These are phyloP conservation scores for Mycena chlorophos DNA, from an alignment of 768 basidiomycete species.

Conservation along the genomic window DNA sequence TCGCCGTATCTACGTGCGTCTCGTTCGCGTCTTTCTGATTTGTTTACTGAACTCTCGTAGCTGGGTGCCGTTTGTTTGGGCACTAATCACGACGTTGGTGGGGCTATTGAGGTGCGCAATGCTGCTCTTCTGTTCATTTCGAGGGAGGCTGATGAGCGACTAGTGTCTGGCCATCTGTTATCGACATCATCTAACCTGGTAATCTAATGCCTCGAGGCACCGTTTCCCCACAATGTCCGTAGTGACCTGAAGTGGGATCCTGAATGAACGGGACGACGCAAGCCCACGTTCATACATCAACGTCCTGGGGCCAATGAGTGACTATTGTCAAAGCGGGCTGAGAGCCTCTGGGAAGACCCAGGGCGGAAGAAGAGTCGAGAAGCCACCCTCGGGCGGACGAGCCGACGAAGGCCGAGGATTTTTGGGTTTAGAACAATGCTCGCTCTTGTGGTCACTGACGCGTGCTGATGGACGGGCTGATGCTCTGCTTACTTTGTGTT, in stretches of 20 bases:
- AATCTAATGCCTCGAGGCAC: not conserved
- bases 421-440: not conserved
- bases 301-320: not conserved
- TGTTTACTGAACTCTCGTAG: conserved; percentile 4
- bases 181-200: conserved; percentile 19
- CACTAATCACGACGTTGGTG: conserved; percentile 20
- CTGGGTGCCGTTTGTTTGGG: conserved; percentile 28
- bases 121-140: not conserved
- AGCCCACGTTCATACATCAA: not conserved
- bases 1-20: conserved; percentile 53
- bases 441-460: not conserved
- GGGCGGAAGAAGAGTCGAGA: not conserved
- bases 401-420: too few relatives aligned
- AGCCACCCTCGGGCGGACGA: too few relatives aligned
- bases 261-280: too few relatives aligned
- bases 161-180: conserved; percentile 20
- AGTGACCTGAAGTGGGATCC: not conserved
- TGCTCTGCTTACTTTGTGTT: not conserved
- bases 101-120: conserved; percentile 20
- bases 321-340: not conserved
- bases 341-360: too few relatives aligned
- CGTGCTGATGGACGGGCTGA: not conserved
- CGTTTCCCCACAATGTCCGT: not conserved
- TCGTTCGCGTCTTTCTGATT: not conserved
- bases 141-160: not conserved